Evolutionary conservation across 1,139 yeast genomes (phyloP).

Genomic region (Candida freyschussii): DNA sequence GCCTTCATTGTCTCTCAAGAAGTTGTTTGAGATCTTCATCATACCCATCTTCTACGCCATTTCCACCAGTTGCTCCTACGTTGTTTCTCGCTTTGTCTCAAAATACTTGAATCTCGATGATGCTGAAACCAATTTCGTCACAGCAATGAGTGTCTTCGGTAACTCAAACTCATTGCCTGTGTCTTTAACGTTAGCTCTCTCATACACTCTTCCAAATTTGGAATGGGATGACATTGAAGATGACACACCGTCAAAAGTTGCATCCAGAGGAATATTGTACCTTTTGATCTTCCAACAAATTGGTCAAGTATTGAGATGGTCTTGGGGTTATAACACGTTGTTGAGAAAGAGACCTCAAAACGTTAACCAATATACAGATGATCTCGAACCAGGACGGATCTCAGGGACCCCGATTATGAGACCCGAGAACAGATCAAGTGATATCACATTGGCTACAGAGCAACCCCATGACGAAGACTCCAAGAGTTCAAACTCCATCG

Average conservation of each 20-base stretch:
- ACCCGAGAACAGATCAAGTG: constrained; percentile 2
- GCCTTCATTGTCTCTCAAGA: constrained; percentile 57
- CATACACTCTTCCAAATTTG: constrained; percentile 66
- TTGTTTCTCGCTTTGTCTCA: constrained; percentile 47
- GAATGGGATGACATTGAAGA: constrained; percentile 67
- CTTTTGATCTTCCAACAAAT: constrained; percentile 70
- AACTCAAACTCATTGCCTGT: constrained; percentile 77
- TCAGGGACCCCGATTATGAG: background rate
- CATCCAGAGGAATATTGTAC: constrained; percentile 70
- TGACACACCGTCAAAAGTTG: constrained; percentile 62
- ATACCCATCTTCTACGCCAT: constrained; percentile 64
- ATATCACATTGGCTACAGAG: constrained; percentile 5
- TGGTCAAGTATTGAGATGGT: constrained; percentile 76
- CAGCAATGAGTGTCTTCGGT: constrained; percentile 82
- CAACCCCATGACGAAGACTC: constrained; percentile 4
- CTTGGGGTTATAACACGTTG: constrained; percentile 74
- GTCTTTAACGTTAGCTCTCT: constrained; percentile 62
- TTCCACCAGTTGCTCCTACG: constrained; percentile 54
- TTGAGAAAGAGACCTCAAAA: constrained; percentile 32
- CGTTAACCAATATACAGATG: constrained; percentile 5
- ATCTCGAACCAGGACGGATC: background rate
- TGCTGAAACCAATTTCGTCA: constrained; percentile 67
- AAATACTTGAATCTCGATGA: constrained; percentile 45
- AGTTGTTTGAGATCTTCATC: constrained; percentile 57
- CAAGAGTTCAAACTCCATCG: background rate